Base-by-base conservation (phyloP, 306 rosid species). In the Cicer yamashitae region DNA sequence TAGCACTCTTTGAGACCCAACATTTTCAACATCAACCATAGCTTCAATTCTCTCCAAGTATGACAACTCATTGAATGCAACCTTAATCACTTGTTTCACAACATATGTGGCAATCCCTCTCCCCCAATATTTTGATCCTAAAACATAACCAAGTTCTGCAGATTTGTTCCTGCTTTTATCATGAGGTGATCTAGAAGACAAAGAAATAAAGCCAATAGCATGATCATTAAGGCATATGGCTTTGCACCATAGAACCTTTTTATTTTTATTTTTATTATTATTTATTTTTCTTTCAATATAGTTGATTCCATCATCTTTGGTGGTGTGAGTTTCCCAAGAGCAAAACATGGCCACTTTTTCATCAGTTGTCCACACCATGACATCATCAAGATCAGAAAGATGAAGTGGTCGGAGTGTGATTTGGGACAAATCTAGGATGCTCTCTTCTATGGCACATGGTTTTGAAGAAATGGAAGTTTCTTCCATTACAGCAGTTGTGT, bases 31-130 rank as follows among this genome's bases (percentile, higher is more conserved):
- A 81, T 88, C 97, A 73, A 88, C 91, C 1, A 88, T 30, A 80
- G 92, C 98, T 72, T 91, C 98, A 41, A 93, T 41, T 70, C 98
- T 87, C 78, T 84, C 94, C 88, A 93, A 43, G 18, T 86, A 64
- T 7, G 82, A 50, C 66, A 86, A 75, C 20, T 91, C 96, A 8
- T 1, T 45, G n/a, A 91, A 93, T 7, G 84, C 87, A 39, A 20
- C 69, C 74, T 84, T 78, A 10, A 60, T 71, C 52, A 60, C 88
- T 81, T 84, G 50, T 64, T 84, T 89, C 77, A 91, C 97, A 38
- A 80, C 98, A 60, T 25, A 10, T 0, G 93, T 84, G 2, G 62
- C 86, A 48, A 93, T 82, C 79, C 97, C 98, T 79, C 80, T 91
- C 10, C 92, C 93, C 98, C 93, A 89, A 17, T 74, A 84, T 10